phyloP scores from a whole-genome alignment of 140 eudicot species.

The Cichorium intybus region DNA sequence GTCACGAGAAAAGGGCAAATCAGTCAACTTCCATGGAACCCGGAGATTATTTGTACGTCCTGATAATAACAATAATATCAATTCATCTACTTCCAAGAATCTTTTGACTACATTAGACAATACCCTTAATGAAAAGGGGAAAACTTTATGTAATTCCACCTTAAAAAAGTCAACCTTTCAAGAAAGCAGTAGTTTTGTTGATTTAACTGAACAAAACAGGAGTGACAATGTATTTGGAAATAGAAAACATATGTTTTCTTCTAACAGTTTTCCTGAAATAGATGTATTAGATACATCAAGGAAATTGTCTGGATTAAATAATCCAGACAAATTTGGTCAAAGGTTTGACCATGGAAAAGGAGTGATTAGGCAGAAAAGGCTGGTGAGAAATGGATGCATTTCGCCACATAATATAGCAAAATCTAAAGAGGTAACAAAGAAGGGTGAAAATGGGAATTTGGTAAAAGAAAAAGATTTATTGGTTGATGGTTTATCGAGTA shows the following conservation, averaged over 20 bases:
- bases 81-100: conserved; percentile 34
- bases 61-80: conserved; percentile 2
- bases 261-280: conserved; percentile 8
- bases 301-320: conserved; percentile 27
- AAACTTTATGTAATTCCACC: conserved; percentile 26
- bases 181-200: conserved; percentile 30
- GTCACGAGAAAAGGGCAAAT: conserved; percentile 30
- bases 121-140: conserved; percentile 30
- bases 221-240: conserved; percentile 18
- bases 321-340: conserved; percentile 26
- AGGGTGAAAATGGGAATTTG: conserved; percentile 12
- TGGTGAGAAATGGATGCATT: conserved; percentile 86
- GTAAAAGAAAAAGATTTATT: conserved; percentile 17
- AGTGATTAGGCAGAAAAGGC: conserved; percentile 45
- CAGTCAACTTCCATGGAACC: conserved; percentile 19
- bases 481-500: conserved; percentile 20
- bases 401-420: conserved; percentile 79
- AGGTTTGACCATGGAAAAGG: conserved; percentile 31
- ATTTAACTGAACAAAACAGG: conserved; percentile 36
- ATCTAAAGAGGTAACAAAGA: conserved; percentile 41
- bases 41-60: conserved; percentile 28
- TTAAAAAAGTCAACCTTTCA: conserved; percentile 23
- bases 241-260: conserved; percentile 14
- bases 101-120: background rate
- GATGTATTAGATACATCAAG: background rate